These are phyloP conservation scores for Cryphonectria radicalis DNA, from an alignment of 2,329 filamentous ascomycete genomes.

Conservation along the genomic window DNA sequence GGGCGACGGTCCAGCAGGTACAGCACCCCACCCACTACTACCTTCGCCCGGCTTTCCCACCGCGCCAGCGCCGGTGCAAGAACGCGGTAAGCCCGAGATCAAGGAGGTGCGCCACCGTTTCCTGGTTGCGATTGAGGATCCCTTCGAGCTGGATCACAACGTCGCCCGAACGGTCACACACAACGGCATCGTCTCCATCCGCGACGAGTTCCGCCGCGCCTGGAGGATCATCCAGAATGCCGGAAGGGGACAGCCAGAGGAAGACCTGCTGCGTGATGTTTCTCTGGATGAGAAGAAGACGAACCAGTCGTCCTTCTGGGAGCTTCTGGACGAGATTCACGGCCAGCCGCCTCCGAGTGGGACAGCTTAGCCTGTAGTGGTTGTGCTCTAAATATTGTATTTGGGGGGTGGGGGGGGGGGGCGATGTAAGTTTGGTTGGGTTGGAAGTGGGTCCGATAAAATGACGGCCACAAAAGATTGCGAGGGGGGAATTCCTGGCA, in stretches of 20 bases:
- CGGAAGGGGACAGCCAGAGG: slow-evolving; percentile 46
- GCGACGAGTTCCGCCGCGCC: slow-evolving; percentile 82
- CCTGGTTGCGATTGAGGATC: slow-evolving; percentile 88
- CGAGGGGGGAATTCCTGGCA: too few species aligned
- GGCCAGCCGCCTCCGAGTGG: slow-evolving; percentile 31
- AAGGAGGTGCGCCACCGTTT: slow-evolving; percentile 80
- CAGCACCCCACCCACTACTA: not conserved
- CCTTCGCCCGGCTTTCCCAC: not conserved
- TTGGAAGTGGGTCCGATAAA: too few species aligned
- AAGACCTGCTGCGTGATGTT: slow-evolving; percentile 60
- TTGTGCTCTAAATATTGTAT: not conserved
- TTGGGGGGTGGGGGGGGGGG: too few species aligned
- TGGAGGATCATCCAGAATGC: slow-evolving; percentile 69
- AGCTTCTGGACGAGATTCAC: slow-evolving; percentile 48
- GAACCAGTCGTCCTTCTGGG: slow-evolving; percentile 38
- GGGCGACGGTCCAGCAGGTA: not conserved
- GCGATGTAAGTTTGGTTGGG: too few species aligned
- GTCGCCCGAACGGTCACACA: slow-evolving; percentile 86
- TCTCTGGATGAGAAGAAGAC: slow-evolving; percentile 41
- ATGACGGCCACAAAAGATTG: too few species aligned
- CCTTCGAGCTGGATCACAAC: slow-evolving; percentile 87
- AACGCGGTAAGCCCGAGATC: slow-evolving; percentile 41
- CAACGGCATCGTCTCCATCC: slow-evolving; percentile 77
- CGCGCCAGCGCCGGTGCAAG: slow-evolving; percentile 8
- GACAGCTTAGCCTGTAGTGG: not conserved